A percentile compares a stretch with the other conserved stretches of the same genome.
Evolutionary conservation across 2,329 filamentous ascomycete species (phyloP).

Genomic region (Ophiognomonia clavigignenti-juglandacearum): DNA sequence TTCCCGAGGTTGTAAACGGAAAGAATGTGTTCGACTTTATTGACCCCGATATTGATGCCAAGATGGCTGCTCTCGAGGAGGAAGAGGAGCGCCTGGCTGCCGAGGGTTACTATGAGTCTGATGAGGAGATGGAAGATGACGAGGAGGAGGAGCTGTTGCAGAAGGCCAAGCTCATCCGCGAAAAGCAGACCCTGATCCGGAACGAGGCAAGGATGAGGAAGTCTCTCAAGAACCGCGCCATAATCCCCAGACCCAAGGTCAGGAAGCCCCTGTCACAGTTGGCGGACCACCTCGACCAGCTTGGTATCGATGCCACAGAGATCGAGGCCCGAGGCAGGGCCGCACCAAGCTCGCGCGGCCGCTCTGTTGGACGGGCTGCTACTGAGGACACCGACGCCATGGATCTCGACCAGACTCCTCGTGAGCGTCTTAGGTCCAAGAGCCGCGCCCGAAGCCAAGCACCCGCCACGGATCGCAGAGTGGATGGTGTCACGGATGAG

Average conservation of each 20-base stretch:
- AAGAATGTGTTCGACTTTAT: conserved; percentile 98
- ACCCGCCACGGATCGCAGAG: conserved; percentile 60
- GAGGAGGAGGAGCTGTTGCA: conserved; percentile 82
- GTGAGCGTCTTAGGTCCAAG: conserved; percentile 65
- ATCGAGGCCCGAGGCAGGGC: conserved; percentile 69
- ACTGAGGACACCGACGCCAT: conserved; percentile 67
- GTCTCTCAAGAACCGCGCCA: conserved; percentile 92
- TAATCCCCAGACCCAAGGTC: conserved; percentile 79
- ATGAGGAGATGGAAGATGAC: conserved; percentile 75
- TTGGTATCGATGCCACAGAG: conserved; percentile 78
- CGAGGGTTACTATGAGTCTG: conserved; percentile 90
- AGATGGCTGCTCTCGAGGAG: conserved; percentile 85
- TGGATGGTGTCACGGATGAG: conserved; percentile 71
- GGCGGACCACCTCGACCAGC: conserved; percentile 76
- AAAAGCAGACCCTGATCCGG: conserved; percentile 87
- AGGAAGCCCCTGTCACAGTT: conserved; percentile 83
- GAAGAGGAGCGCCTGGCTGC: conserved; percentile 91
- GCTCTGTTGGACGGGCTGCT: conserved; percentile 58
- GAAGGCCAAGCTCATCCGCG: conserved; percentile 92
- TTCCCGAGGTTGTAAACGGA: conserved; percentile 90
- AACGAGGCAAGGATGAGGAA: conserved; percentile 96
- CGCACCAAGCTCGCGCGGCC: conserved; percentile 60
- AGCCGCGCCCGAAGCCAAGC: conserved; percentile 60
- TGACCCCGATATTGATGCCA: conserved; percentile 92
- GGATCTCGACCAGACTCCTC: conserved; percentile 60